Base-by-base conservation (phyloP, 148 eudicot genomes). In the Selenicereus undatus region DNA sequence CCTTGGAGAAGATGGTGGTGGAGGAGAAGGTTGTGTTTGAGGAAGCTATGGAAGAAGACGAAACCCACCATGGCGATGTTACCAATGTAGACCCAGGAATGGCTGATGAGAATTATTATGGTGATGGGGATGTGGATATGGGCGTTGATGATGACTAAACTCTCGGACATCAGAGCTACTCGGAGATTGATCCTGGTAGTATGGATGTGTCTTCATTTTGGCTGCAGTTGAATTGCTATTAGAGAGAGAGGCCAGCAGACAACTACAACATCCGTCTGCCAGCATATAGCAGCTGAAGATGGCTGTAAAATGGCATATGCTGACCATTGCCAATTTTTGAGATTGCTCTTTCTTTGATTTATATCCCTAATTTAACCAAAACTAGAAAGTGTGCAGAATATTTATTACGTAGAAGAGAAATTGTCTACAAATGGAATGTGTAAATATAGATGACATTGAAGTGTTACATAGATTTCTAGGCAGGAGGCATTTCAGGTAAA, bases 61-160 rank as follows among this genome's bases (percentile, higher is more conserved):
- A 60, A 60, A 27, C 87, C 0, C 17, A 84, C 20, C 79, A 84
- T 75, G 89, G 82, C 54, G 81, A 79, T 78, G 82, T 83, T 35
- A 84, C 43, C 26, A 80, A 82, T 52, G 83, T 80, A 1, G 91
- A 87, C 68, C 84, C 76, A 80, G 89, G 21, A 17, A 27, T 11
- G 35, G n/a, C 50, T 26, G 88, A 82, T 29, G 86, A 62, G 13
- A 73, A 79, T 29, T 76, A 80, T 42, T 81, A 85, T 35, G 90
- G 76, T 8, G 95, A 80, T 10, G 90, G 82, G 27, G 89, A 86
- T 39, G 88, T 73, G 45, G 90, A 89, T 75, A 84, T 75, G 26
- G 95, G 87, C 36, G 78, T 78, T 65, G 98, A 89, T 48, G 98
- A 90, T 5, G 93, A 94, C 80, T 88, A 84, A 64, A 66, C 71